Percentiles rank a stretch among this genome's conserved stretches.
These are phyloP conservation scores for Pseudocohnilembus persalinus DNA, from an alignment of 169 alveolate genomes.

Conservation along the genomic window DNA sequence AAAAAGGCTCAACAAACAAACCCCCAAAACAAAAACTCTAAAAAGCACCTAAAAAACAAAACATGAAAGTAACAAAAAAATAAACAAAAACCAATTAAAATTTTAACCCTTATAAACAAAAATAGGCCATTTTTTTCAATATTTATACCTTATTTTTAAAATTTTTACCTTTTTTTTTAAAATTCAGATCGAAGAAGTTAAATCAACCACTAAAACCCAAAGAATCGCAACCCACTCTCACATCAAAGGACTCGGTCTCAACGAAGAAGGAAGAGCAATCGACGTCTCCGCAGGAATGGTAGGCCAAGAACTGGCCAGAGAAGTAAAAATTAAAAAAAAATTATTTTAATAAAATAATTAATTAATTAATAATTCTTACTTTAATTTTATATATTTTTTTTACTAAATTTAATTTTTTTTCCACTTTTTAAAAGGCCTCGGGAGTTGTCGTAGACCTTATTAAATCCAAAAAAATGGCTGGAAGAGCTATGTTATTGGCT, in stretches of 20 bases:
- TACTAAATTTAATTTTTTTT: neutral
- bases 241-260: conserved; percentile 98
- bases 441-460: conserved; percentile 98
- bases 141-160: too few relatives aligned
- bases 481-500: conserved; percentile 90
- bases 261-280: conserved; percentile 92
- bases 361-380: neutral
- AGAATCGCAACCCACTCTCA: conserved; percentile 98
- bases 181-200: conserved; percentile 85
- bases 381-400: too few relatives aligned
- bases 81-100: too few relatives aligned
- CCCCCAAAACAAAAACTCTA: too few relatives aligned
- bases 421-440: conserved; percentile 88
- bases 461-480: conserved; percentile 97
- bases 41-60: too few relatives aligned
- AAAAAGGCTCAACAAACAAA: too few relatives aligned
- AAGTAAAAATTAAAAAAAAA: conserved; percentile 13
- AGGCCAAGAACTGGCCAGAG: conserved; percentile 99
- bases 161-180: neutral
- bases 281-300: conserved; percentile 93
- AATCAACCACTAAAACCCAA: conserved; percentile 83
- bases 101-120: too few relatives aligned
- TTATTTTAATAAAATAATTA: neutral
- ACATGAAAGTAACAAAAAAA: too few relatives aligned
- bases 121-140: neutral